phyloP scores from a whole-genome alignment of 129 eudicot genomes.

The Artemisia annua region DNA sequence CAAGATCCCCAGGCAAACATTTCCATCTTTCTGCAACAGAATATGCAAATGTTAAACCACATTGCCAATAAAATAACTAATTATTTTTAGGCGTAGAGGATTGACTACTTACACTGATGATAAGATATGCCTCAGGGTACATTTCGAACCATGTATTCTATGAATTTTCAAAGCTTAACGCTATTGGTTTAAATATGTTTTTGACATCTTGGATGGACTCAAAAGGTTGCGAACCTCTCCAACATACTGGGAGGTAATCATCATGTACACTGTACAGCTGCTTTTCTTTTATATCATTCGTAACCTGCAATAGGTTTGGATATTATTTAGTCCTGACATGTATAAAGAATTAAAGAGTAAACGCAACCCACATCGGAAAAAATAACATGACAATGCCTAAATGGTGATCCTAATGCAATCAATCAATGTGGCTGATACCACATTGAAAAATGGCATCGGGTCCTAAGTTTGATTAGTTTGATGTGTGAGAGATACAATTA shows the following conservation, averaged over 20 bases:
- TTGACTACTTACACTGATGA: constrained; percentile 14
- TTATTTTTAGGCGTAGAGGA: background rate
- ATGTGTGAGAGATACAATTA: background rate
- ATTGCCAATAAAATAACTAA: background rate
- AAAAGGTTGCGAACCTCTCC: background rate
- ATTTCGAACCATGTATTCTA: constrained; percentile 15
- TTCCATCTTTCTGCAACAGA: constrained; percentile 17
- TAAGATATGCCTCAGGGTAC: constrained; percentile 17
- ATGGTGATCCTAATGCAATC: background rate
- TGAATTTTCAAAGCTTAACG: constrained; percentile 7
- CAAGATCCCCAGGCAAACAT: constrained; percentile 24
- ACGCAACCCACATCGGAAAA: background rate
- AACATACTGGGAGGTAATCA: background rate
- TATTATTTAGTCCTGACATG: background rate
- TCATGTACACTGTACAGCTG: background rate
- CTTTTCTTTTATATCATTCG: background rate
- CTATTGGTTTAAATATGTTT: constrained; percentile 9
- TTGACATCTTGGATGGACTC: constrained; percentile 22
- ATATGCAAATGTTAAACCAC: background rate
- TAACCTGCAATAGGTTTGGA: background rate
- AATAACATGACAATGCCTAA: background rate
- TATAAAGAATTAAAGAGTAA: background rate
- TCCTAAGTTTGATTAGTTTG: background rate
- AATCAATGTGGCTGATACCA: background rate
- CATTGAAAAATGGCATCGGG: background rate